Evolutionary conservation across 805 yeast genomes (phyloP).

Genomic region (Candida yuanshanica): DNA sequence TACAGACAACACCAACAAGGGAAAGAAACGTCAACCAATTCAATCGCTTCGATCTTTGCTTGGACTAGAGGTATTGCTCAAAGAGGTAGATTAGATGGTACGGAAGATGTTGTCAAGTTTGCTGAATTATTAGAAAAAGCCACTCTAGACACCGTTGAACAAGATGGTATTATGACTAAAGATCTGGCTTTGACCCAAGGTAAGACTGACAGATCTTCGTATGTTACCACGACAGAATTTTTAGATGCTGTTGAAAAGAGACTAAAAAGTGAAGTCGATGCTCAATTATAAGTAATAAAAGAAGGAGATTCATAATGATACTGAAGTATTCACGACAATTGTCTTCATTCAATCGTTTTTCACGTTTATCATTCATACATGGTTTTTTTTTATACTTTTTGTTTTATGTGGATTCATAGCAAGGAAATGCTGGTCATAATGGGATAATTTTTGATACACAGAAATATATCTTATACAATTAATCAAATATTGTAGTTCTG

Average conservation of each 20-base stretch:
- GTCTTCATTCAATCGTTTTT: conserved; percentile 4
- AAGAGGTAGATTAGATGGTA: conserved; percentile 71
- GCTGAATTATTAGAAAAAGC: conserved; percentile 61
- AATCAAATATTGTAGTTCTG: no score
- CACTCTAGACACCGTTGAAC: conserved; percentile 66
- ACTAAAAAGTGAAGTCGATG: conserved; percentile 24
- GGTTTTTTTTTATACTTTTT: background rate
- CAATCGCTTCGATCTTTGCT: conserved; percentile 81
- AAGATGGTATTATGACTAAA: conserved; percentile 76
- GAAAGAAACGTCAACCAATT: conserved; percentile 77
- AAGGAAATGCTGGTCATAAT: conserved; percentile 24
- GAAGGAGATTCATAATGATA: no score
- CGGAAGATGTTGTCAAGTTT: conserved; percentile 65
- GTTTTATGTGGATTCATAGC: conserved; percentile 14
- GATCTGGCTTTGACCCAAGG: conserved; percentile 74
- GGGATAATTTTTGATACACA: background rate
- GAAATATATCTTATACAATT: background rate
- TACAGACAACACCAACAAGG: conserved; percentile 79
- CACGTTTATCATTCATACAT: background rate
- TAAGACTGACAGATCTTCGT: conserved; percentile 51
- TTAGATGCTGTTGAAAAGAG: conserved; percentile 69
- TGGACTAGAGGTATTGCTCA: conserved; percentile 83
- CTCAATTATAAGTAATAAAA: background rate
- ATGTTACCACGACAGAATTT: conserved; percentile 72
- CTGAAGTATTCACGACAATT: background rate